phyloP scores from a whole-genome alignment of 805 yeast genomes.

The Zygosaccharomyces siamensis region DNA sequence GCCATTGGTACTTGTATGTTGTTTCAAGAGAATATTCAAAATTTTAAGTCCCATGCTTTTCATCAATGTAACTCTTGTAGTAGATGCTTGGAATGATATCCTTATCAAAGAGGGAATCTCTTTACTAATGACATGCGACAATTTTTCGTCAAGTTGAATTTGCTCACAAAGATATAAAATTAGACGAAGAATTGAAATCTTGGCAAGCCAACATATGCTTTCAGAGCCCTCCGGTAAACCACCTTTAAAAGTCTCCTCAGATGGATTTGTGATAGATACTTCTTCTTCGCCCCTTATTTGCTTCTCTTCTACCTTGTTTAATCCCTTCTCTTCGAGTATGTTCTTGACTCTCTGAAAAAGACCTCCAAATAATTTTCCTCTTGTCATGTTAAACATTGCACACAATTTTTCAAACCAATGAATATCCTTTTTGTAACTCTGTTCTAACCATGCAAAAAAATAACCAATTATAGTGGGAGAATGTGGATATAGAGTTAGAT shows the following conservation, averaged over 20 bases:
- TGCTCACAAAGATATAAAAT: constrained; percentile 22
- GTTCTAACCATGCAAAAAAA: constrained; percentile 57
- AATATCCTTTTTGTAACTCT: constrained; percentile 38
- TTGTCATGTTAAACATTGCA: constrained; percentile 43
- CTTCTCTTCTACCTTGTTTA: constrained; percentile 31
- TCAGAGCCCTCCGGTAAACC: constrained; percentile 20
- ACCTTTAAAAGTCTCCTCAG: constrained; percentile 15
- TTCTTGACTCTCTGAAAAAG: constrained; percentile 41
- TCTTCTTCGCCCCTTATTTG: constrained; percentile 46
- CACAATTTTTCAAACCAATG: constrained; percentile 57
- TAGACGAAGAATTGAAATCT: constrained; percentile 37
- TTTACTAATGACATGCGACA: not conserved
- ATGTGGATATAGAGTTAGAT: constrained; percentile 42
- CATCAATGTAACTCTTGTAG: constrained; percentile 58
- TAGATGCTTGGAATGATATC: constrained; percentile 75
- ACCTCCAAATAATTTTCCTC: constrained; percentile 40
- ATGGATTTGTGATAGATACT: constrained; percentile 38
- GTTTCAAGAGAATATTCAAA: constrained; percentile 55
- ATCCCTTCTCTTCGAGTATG: constrained; percentile 37
- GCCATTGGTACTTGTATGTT: constrained; percentile 59
- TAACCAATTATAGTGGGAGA: constrained; percentile 43
- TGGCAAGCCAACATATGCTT: constrained; percentile 42
- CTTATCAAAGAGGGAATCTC: constrained; percentile 67
- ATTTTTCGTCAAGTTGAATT: constrained; percentile 6
- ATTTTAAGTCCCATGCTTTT: constrained; percentile 63